phyloP scores from a whole-genome alignment of 805 yeast species.

The Wickerhamomyces xylosicus region DNA sequence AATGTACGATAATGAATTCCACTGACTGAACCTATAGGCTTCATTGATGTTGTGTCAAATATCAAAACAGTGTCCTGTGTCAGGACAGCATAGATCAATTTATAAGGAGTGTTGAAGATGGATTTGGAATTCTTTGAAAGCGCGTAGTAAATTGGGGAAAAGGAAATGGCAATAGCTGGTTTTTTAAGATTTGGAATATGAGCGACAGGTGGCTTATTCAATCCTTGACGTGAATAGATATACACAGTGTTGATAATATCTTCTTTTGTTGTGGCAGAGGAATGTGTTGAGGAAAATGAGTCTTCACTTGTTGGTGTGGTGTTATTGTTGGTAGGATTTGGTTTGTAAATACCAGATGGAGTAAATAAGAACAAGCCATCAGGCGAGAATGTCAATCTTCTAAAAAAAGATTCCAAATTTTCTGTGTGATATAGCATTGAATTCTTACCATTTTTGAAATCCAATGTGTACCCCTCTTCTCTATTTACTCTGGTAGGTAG shows the following conservation, averaged over 20 bases:
- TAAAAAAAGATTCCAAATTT: constrained; percentile 79
- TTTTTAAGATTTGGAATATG: constrained; percentile 70
- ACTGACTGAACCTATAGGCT: constrained; percentile 65
- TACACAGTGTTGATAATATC: constrained; percentile 60
- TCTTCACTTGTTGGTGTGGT: constrained; percentile 1
- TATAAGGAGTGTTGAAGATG: constrained; percentile 55
- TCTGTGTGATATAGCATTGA: constrained; percentile 69
- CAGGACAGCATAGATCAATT: constrained; percentile 86
- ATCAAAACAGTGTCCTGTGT: constrained; percentile 77
- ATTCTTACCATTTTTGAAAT: constrained; percentile 19
- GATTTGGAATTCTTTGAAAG: constrained; percentile 17
- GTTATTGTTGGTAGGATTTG: not conserved
- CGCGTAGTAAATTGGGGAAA: constrained; percentile 58
- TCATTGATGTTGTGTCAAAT: constrained; percentile 64
- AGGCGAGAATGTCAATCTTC: constrained; percentile 79
- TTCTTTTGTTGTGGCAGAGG: constrained; percentile 19
- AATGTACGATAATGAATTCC: constrained; percentile 83
- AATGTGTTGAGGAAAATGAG: constrained; percentile 6
- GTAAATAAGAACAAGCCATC: constrained; percentile 78
- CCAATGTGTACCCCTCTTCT: not conserved
- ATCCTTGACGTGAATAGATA: constrained; percentile 62
- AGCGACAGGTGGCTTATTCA: constrained; percentile 63
- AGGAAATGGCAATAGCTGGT: constrained; percentile 77
- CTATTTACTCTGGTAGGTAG: constrained; percentile 27
- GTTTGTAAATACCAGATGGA: constrained; percentile 61